Base-by-base conservation (phyloP, 2,329 filamentous ascomycete species). In the Pyricularia pennisetigena region DNA sequence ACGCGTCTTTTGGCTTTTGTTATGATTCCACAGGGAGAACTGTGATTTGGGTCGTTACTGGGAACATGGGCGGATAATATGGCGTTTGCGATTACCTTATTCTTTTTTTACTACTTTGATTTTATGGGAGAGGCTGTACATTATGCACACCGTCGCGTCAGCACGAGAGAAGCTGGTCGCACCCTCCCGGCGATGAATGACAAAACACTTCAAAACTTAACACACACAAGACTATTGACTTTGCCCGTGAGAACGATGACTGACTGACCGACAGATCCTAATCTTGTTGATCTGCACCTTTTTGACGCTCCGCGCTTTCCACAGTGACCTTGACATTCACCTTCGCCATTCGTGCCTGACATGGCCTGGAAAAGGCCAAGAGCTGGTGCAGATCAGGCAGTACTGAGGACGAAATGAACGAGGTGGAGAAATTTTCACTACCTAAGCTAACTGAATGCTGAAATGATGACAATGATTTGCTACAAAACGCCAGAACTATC, bases 61-160 rank as follows among this genome's bases (percentile, higher is more conserved):
- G 75, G 76, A 78, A 76, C 77, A 75, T 76, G 70, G 68, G 79
- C 78, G 78, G 75, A 68, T 80, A 80, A 81, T 80, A 72, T 70
- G 66, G 66, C 66, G 66, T 66, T 67, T 59, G 30, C 23, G 14
- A 49, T 23, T 61, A 61, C 57, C 57, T 61, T 61, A 24, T 24
- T 14, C n/a, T 26, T 61, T 26, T 24, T 59, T 61, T 61, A 59
- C 16, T 59, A 24, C 12, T 61, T 59, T 61, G 57, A 49, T 49
- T 61, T 61, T 61, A 12, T 61, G 80, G 79, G 80, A 82, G 75
- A 76, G 79, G 75, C 75, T 82, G 80, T 82, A 82, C 75, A 81
- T 75, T 82, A 81, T 26, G 65, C 57, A 61, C n/a, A 26, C n/a
- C 57, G 5, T 2, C 5, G 57, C 57, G 57, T 1, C 57, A 61